A percentile compares a stretch with the other conserved stretches of the same genome.
Evolutionary conservation across 106 monocot genomes (phyloP).

Genomic region (Dendrobium chrysotoxum): DNA sequence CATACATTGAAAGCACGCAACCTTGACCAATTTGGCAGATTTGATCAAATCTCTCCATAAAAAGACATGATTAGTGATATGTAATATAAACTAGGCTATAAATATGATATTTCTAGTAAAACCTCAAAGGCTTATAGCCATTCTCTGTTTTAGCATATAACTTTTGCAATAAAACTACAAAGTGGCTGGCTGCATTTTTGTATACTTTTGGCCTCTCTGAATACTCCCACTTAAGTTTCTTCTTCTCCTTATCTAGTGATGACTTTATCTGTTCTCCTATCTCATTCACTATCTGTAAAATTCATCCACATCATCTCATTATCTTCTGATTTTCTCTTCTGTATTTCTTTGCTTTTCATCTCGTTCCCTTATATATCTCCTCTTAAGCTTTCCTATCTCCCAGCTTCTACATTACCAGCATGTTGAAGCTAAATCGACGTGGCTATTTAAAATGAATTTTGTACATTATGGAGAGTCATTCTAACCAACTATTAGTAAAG

Average conservation of each 20-base stretch:
- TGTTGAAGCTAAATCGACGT: not conserved
- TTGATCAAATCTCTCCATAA: not conserved
- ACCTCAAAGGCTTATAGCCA: not conserved
- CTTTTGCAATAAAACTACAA: no score
- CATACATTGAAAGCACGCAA: not conserved
- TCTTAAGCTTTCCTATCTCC: not conserved
- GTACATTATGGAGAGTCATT: not conserved
- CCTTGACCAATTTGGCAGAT: not conserved
- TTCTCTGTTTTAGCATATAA: not conserved
- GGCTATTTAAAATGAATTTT: not conserved
- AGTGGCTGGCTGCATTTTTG: no score
- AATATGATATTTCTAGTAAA: not conserved
- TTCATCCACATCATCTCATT: no score
- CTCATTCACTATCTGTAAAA: no score
- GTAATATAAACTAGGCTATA: not conserved
- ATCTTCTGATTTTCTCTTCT: no score
- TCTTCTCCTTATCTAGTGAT: no score
- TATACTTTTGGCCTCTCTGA: no score
- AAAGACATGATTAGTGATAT: not conserved
- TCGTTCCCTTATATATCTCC: not conserved
- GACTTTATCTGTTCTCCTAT: no score
- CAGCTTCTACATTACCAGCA: not conserved
- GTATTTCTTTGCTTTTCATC: not conserved
- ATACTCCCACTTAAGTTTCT: no score
- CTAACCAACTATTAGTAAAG: not conserved